A percentile compares a stretch with the other conserved stretches of the same genome.
phyloP scores from a whole-genome alignment of 2,329 filamentous ascomycete species.

The Aspergillus arachidicola region DNA sequence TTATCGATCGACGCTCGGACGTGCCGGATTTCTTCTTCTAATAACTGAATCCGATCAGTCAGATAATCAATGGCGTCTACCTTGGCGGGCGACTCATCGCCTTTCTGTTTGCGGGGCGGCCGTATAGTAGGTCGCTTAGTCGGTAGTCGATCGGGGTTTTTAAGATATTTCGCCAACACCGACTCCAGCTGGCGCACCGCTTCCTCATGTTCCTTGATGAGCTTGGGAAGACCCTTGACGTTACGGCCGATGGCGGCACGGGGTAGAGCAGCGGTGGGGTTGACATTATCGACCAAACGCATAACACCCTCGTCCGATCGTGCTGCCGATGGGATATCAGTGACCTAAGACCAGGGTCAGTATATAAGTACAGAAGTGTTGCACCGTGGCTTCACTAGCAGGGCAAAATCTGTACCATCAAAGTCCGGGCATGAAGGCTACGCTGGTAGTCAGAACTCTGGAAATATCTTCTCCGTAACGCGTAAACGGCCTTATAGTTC shows the following conservation, averaged over 20 bases:
- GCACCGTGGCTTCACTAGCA: background rate
- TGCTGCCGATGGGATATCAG: constrained; percentile 76
- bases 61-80: constrained; percentile 95
- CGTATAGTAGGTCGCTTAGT: constrained; percentile 74
- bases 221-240: constrained; percentile 81
- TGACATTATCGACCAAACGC: constrained; percentile 77
- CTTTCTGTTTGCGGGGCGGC: constrained; percentile 77
- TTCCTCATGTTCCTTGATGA: constrained; percentile 82
- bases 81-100: constrained; percentile 68
- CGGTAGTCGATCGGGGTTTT: constrained; percentile 80
- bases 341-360: constrained; percentile 57
- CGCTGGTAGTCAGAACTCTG: constrained; percentile 84
- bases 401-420: constrained; percentile 50
- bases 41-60: constrained; percentile 76
- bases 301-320: constrained; percentile 85
- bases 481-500: constrained; percentile 77
- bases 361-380: background rate
- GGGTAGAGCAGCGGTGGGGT: constrained; percentile 76
- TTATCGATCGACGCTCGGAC: constrained; percentile 81
- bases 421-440: constrained; percentile 73
- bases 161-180: constrained; percentile 85
- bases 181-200: constrained; percentile 80
- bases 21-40: constrained; percentile 83
- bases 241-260: constrained; percentile 85
- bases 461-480: constrained; percentile 76